Evolutionary conservation across 2,329 filamentous ascomycete genomes (phyloP).

Genomic region (Chaetomiaceae sp.): DNA sequence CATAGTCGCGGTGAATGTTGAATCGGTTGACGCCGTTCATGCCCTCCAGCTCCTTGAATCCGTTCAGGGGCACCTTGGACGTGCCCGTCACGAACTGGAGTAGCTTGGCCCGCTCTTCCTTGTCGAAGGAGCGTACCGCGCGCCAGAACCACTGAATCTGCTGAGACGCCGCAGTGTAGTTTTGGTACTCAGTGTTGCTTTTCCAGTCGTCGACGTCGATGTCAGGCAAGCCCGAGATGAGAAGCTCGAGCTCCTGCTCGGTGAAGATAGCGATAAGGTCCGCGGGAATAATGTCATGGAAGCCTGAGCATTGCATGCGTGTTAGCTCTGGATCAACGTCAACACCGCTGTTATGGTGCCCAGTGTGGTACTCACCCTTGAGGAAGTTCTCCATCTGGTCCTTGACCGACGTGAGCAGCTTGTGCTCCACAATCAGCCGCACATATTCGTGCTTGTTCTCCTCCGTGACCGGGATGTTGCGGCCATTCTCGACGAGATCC

Average conservation of each 20-base stretch:
- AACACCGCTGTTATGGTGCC: neutral
- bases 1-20: conserved; percentile 98
- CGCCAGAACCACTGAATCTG: conserved; percentile 99
- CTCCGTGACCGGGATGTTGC: conserved; percentile 88
- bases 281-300: conserved; percentile 95
- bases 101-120: conserved; percentile 95
- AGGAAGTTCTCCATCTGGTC: conserved; percentile 93
- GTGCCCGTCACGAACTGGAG: conserved; percentile 98
- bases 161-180: conserved; percentile 87
- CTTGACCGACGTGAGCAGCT: conserved; percentile 82
- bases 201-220: conserved; percentile 99
- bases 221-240: conserved; percentile 94
- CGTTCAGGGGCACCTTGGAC: conserved; percentile 95
- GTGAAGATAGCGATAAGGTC: conserved; percentile 97
- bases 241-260: conserved; percentile 90
- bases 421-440: conserved; percentile 88
- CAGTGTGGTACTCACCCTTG: conserved; percentile 50
- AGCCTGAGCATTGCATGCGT: conserved; percentile 50
- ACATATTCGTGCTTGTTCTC: conserved; percentile 99
- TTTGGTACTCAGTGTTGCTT: conserved; percentile 97
- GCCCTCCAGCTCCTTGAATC: conserved; percentile 97
- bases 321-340: conserved; percentile 14
- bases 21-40: conserved; percentile 98
- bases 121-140: conserved; percentile 93
- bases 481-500: conserved; percentile 80